phyloP scores from a whole-genome alignment of 2,329 filamentous ascomycete species.

The Sodiomyces alkalinus region DNA sequence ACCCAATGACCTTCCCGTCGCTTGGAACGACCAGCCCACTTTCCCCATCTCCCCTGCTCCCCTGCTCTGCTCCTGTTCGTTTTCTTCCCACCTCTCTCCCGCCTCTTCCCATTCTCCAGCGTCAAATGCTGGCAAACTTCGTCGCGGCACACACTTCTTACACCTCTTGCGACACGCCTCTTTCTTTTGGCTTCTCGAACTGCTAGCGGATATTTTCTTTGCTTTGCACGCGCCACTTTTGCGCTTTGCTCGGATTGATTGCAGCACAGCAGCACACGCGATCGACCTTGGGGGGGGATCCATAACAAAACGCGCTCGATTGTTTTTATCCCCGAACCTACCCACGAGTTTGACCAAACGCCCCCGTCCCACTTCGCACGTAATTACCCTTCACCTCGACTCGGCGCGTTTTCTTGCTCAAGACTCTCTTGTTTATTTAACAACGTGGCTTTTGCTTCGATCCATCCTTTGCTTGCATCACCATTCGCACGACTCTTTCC shows the following conservation, averaged over 20 bases:
- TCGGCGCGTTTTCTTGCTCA: constrained; percentile 6
- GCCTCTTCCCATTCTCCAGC: constrained; percentile 7
- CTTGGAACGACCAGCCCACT: no score
- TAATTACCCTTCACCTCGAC: background rate
- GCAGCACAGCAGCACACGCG: constrained; percentile 1
- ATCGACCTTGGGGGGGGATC: constrained; percentile 5
- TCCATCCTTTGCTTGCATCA: constrained; percentile 1
- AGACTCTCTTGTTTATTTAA: constrained; percentile 2
- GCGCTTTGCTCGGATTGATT: background rate
- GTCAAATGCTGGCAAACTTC: constrained; percentile 5
- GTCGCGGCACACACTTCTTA: constrained; percentile 3
- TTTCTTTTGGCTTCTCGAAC: background rate
- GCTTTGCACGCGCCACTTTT: constrained; percentile 3
- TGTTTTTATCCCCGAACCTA: constrained; percentile 9
- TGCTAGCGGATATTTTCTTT: constrained; percentile 1
- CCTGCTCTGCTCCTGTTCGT: constrained; percentile 7
- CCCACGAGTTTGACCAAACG: constrained; percentile 1
- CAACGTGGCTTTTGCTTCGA: constrained; percentile 3
- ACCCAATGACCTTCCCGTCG: no score
- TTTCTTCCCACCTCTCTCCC: constrained; percentile 3
- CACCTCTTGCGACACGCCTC: constrained; percentile 6
- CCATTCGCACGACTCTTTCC: background rate
- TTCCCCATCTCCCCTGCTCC: constrained; percentile 4
- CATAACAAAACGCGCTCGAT: constrained; percentile 10
- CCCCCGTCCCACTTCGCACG: background rate